Evolutionary conservation across 176 grass and related monocot genomes (phyloP), one percentile per base, ranked within the genome.

Genomic region (Metroxylon sagu): DNA sequence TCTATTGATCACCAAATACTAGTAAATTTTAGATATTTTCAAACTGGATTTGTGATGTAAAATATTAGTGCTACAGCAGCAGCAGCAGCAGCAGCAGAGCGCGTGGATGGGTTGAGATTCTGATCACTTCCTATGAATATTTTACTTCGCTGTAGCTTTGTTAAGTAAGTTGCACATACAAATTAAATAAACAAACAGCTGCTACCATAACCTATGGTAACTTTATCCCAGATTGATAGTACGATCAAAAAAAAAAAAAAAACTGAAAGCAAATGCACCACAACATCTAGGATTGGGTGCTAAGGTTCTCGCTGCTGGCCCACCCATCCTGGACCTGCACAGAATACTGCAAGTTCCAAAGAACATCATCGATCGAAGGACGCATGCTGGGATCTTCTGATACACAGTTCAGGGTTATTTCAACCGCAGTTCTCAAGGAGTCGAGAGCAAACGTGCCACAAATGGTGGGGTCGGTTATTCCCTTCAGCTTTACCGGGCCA

Each of bases 291-390:
- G 58, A 27, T 59, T 67, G 53, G 31, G 53, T 15, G 49, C 71
- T 87, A 14, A 93, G 69, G 75, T 78, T 95, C 61, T 87, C 89
- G 63, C 84, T 95, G 71, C 89, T 95, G 18, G 84, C 80, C 85
- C 89, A 95, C 2, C 85, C 89, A 43, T 95, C 89, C 68, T 95
- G 89, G 39, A 95, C 82, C 27, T 95, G 89, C 76, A 89, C 81
- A 28, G 89, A 89, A 72, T 89, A 95, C 71, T 89, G 89, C 57
- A 95, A 66, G 65, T 95, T 95, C 89, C 89, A 95, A 19, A 95
- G 65, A 6, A 95, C 61, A 10, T 95, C 89, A 48, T 95, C 89
- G 0, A 89, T 72, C 19, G 89, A 85, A 6, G 89, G 89, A 53
- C 85, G 79, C 18, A 77, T 53, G 59, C 29, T 66, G 0, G 50